A percentile compares a stretch with the other conserved stretches of the same genome.
These are phyloP conservation scores for Linnemannia elongata DNA, from an alignment of 192 early-diverging fungal genomes.

Conservation along the genomic window DNA sequence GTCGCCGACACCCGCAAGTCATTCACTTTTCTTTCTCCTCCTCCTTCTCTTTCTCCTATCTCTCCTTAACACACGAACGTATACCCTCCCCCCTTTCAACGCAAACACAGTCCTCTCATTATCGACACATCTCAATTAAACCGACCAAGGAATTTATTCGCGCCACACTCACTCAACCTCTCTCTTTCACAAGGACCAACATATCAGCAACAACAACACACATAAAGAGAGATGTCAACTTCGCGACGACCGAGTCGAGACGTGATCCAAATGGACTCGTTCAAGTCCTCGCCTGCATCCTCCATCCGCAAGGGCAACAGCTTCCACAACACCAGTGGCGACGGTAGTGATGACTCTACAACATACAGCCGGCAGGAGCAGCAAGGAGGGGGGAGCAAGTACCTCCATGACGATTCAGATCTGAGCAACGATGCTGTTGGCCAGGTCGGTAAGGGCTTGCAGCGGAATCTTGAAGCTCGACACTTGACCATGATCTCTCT, in stretches of 20 bases:
- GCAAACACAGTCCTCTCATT: background rate
- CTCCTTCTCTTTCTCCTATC: background rate
- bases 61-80: background rate
- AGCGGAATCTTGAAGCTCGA: slow-evolving; percentile 73
- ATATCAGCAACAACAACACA: background rate
- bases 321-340: background rate
- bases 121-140: background rate
- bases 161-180: too few species aligned
- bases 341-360: background rate
- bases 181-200: background rate
- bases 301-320: background rate
- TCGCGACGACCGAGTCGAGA: slow-evolving; percentile 11
- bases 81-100: background rate
- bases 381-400: background rate
- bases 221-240: background rate
- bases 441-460: slow-evolving; percentile 50
- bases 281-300: background rate
- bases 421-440: slow-evolving; percentile 25
- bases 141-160: background rate
- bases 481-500: slow-evolving; percentile 82
- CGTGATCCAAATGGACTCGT: slow-evolving; percentile 18
- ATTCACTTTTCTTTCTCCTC: background rate
- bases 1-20: background rate
- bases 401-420: slow-evolving; percentile 38
- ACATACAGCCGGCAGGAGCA: background rate